Conservation (phyloP, 441 rosid genomes). For the Lagerstroemia fauriei region DNA sequence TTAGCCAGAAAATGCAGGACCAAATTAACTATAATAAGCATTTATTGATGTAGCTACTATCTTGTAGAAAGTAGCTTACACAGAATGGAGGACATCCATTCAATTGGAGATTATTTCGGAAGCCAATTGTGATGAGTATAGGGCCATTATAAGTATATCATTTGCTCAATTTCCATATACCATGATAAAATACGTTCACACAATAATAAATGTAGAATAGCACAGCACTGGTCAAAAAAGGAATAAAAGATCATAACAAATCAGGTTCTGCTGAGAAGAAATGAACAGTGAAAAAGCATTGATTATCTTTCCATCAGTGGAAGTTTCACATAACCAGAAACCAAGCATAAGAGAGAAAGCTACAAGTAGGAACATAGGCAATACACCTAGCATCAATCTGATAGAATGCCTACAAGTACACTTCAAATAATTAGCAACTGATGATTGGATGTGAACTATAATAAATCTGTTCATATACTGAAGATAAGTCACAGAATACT, state of each 20-base stretch:
- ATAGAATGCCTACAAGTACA: not conserved
- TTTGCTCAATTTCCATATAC: not conserved
- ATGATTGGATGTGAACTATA: not conserved
- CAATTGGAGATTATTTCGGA: not conserved
- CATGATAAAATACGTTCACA: not conserved
- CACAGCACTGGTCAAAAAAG: not conserved
- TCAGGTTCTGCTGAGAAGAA: not conserved
- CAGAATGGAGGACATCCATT: not conserved
- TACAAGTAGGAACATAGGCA: not conserved
- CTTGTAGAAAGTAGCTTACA: too few species aligned
- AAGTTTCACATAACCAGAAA: not conserved
- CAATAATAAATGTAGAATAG: not conserved
- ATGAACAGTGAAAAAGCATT: not conserved
- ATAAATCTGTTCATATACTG: not conserved
- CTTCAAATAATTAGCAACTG: not conserved
- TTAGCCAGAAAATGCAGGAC: not conserved
- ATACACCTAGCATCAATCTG: not conserved
- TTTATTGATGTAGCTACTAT: not conserved
- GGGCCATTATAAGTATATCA: not conserved
- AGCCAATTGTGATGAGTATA: not conserved
- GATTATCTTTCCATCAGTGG: not conserved
- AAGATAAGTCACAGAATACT: not conserved
- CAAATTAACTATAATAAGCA: not conserved
- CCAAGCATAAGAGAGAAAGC: not conserved
- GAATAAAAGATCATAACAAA: not conserved